Base-by-base conservation (phyloP, 352 stramenopile genomes). In the Phytophthora uliginosa region DNA sequence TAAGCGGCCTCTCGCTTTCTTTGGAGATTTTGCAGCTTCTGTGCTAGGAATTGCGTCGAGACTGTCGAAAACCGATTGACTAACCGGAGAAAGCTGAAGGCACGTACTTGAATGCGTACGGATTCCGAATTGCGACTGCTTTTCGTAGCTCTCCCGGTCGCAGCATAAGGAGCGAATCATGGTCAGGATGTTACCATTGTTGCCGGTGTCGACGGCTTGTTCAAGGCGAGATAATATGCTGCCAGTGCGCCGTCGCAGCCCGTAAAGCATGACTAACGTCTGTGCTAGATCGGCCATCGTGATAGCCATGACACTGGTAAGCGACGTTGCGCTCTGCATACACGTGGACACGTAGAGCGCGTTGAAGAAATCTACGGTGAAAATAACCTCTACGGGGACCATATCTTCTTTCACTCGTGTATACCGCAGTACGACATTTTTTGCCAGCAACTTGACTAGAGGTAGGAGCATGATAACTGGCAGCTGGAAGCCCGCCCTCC, bases 301-400 rank as follows among this genome's bases (percentile, higher is more conserved):
- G 12, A 78, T 51, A n/a, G 47, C 38, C 2, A 70, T 15, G 13
- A 60, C 71, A 1, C 61, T 75, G 24, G 26, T 48, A 8, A 71
- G n/a, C n/a, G 73, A 79, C 2, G 55, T 62, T 1, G 75, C 51
- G 62, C 65, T 74, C 38, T 84, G 73, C 66, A 84, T 68, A 60
- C 74, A 76, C 33, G 52, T 76, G 7, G 68, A 42, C 4, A 78
- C 57, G 38, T 74, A 84, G 13, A 82, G 61, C 26, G 74, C 62
- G 42, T 50, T 74, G 59, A 79, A 81, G 36, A 77, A 66, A 26
- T 81, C 62, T 17, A 79, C 55, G 12, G 64, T 75, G 60, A 82
- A 80, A 31, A 84, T 72, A 20, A 84, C 66, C 7, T 58, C 47
- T 2, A 63, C 54, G 17, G 47, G 47, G 22, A 54, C 47, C 47